phyloP scores from a whole-genome alignment of 2,329 filamentous ascomycete species.

The Colletotrichum orchidophilum region DNA sequence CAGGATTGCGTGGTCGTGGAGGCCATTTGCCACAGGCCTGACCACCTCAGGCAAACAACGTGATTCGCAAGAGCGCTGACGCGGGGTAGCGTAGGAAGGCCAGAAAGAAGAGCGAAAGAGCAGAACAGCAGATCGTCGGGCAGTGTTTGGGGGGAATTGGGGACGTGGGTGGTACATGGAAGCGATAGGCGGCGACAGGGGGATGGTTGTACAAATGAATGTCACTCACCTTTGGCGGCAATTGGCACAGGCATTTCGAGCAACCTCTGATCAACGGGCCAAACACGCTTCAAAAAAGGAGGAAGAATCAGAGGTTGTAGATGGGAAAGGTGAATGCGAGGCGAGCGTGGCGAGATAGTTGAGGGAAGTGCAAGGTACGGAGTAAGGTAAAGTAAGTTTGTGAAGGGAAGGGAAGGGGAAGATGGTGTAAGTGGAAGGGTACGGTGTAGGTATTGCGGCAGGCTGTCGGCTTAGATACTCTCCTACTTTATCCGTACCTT shows the following conservation, averaged over 20 bases:
- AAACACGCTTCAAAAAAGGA: not conserved
- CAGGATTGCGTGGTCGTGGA: constrained; percentile 28
- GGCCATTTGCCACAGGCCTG: constrained; percentile 32
- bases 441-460: not conserved
- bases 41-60: constrained; percentile 31
- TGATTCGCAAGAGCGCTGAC: constrained; percentile 28
- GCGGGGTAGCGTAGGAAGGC: constrained; percentile 24
- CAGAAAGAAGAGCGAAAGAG: not conserved
- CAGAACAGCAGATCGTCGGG: constrained; percentile 28
- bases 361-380: not conserved
- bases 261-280: constrained; percentile 16
- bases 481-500: not conserved
- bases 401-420: not conserved
- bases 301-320: constrained; percentile 4
- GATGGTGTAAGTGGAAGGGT: not conserved
- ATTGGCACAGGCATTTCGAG: constrained; percentile 32
- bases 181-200: constrained; percentile 22
- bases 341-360: not conserved
- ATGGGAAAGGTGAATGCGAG: not conserved
- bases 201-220: not conserved
- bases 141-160: constrained; percentile 10
- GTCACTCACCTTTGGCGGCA: constrained; percentile 33
- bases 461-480: not conserved
- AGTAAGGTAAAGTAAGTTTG: not conserved
- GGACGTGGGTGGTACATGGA: constrained; percentile 8